These are phyloP conservation scores for Beauveria scarabaeidicola DNA, from an alignment of 2,329 filamentous ascomycete species.

Conservation along the genomic window DNA sequence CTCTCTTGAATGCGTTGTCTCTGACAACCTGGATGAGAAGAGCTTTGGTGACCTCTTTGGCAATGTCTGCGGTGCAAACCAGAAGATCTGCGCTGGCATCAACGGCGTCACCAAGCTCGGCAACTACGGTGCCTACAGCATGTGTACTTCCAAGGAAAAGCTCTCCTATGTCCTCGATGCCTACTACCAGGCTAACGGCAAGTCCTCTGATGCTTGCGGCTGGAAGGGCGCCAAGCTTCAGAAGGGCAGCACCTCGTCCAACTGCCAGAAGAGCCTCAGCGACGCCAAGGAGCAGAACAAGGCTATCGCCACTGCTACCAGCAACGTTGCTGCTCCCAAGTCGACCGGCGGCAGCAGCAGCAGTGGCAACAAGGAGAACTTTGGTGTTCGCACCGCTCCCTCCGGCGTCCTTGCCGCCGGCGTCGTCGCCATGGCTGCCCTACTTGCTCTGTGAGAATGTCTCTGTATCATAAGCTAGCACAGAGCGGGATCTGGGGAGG, in stretches of 20 bases:
- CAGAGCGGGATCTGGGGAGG: neutral
- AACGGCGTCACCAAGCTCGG: constrained; percentile 57
- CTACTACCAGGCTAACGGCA: constrained; percentile 48
- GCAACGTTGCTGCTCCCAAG: constrained; percentile 23
- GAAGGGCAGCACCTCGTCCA: constrained; percentile 35
- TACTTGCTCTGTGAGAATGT: constrained; percentile 37
- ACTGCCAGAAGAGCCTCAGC: constrained; percentile 51
- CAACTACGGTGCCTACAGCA: constrained; percentile 67
- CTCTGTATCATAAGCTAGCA: neutral
- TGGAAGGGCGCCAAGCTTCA: constrained; percentile 59
- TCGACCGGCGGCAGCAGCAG: constrained; percentile 19
- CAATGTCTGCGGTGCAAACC: constrained; percentile 56
- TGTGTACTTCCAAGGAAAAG: constrained; percentile 64
- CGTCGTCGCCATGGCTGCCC: constrained; percentile 39
- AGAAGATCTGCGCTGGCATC: constrained; percentile 58
- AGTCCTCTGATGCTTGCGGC: constrained; percentile 53
- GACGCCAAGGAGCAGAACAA: constrained; percentile 53
- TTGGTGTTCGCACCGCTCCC: constrained; percentile 26
- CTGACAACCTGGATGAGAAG: constrained; percentile 45
- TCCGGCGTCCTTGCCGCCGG: constrained; percentile 39
- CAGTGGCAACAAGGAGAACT: constrained; percentile 22
- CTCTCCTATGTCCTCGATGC: constrained; percentile 45
- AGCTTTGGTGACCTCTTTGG: constrained; percentile 63
- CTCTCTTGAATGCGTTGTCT: constrained; percentile 62
- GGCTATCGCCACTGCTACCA: constrained; percentile 37